These are phyloP conservation scores for Jatropha multifida DNA, from an alignment of 441 rosid species.

Conservation along the genomic window DNA sequence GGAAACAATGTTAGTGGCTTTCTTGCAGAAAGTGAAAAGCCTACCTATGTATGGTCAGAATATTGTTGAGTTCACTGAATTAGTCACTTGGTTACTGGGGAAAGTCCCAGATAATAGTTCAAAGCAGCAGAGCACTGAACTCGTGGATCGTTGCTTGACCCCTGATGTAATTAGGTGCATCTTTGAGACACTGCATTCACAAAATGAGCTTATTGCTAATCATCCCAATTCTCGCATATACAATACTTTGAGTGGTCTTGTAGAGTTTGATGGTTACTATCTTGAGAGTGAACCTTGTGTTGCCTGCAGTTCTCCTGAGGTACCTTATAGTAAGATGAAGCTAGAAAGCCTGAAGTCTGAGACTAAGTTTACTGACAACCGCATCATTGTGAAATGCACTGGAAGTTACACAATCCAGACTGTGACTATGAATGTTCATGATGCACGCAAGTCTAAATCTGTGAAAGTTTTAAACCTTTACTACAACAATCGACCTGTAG, in stretches of 20 bases:
- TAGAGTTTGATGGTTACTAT: slow-evolving; percentile 99
- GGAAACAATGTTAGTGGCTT: slow-evolving; percentile 72
- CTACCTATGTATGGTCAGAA: slow-evolving; percentile 98
- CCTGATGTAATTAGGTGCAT: slow-evolving; percentile 80
- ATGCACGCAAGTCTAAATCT: slow-evolving; percentile 98
- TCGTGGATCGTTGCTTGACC: slow-evolving; percentile 86
- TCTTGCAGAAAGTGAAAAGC: slow-evolving; percentile 72
- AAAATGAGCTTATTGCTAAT: slow-evolving; percentile 98
- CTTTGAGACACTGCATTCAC: slow-evolving; percentile 93
- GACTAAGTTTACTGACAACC: slow-evolving; percentile 99
- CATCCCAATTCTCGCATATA: slow-evolving; percentile 99
- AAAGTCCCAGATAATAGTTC: slow-evolving; percentile 79
- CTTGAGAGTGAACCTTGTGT: slow-evolving; percentile 99
- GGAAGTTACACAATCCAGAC: slow-evolving; percentile 99
- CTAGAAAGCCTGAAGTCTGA: slow-evolving; percentile 98
- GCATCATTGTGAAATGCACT: slow-evolving; percentile 98
- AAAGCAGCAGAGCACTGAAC: slow-evolving; percentile 71
- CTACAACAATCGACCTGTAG: slow-evolving; percentile 97
- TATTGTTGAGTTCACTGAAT: slow-evolving; percentile 95
- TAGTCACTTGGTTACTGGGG: slow-evolving; percentile 83
- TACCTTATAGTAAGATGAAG: slow-evolving; percentile 98
- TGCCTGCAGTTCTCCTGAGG: slow-evolving; percentile 99
- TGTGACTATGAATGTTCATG: slow-evolving; percentile 99
- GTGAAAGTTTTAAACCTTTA: slow-evolving; percentile 98
- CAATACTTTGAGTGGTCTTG: slow-evolving; percentile 91